Percentiles rank a stretch among this genome's conserved stretches.
Conservation (phyloP, 176 grass and related monocot genomes). For the Tillandsia leiboldiana region DNA sequence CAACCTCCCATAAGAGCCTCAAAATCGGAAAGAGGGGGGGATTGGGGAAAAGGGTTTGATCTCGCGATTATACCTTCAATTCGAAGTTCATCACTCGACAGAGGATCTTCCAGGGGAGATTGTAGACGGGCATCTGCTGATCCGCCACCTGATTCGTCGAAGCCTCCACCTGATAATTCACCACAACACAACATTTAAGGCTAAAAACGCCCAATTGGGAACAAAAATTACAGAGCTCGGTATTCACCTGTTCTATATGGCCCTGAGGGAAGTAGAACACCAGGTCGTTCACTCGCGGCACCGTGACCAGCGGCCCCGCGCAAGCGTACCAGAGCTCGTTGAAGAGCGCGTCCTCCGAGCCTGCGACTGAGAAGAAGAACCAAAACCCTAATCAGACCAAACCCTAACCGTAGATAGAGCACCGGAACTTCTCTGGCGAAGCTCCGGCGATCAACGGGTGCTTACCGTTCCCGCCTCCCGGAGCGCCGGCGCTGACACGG, state of each 20-base stretch:
- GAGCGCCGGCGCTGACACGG: neutral
- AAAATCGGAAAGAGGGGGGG: neutral
- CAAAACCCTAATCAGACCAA: neutral
- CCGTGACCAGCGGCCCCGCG: constrained; percentile 84
- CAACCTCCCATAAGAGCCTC: neutral
- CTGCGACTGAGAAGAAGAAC: neutral
- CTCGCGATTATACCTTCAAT: constrained; percentile 46
- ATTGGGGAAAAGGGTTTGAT: neutral
- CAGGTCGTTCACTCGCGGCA: constrained; percentile 53
- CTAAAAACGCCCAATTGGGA: neutral
- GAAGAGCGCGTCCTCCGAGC: constrained; percentile 43
- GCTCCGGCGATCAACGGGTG: neutral
- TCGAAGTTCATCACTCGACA: constrained; percentile 77
- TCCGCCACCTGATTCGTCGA: constrained; percentile 77
- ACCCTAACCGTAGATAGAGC: neutral
- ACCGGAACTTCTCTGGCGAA: neutral
- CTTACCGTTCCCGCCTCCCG: constrained; percentile 8
- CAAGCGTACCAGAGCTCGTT: constrained; percentile 83
- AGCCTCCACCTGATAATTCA: constrained; percentile 65
- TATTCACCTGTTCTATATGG: constrained; percentile 80
- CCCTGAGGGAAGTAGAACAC: constrained; percentile 97
- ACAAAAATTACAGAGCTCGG: neutral
- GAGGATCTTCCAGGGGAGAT: constrained; percentile 77
- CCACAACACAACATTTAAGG: constrained; percentile 2
- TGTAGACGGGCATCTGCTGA: constrained; percentile 61